These are phyloP conservation scores for Candida verbasci DNA, from an alignment of 805 yeast genomes.

Conservation along the genomic window DNA sequence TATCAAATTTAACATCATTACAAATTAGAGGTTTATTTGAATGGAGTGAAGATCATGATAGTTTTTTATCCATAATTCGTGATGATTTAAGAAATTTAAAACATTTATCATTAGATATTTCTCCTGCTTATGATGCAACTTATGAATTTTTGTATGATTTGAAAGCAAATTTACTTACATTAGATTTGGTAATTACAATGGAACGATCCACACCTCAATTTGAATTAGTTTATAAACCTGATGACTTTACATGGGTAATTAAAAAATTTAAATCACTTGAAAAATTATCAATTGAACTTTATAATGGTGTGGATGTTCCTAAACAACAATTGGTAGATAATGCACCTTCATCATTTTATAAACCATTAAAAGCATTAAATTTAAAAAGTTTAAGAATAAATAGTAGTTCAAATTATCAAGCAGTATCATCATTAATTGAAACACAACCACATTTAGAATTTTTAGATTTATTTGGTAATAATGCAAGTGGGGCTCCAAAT, in stretches of 20 bases:
- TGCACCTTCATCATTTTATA: slow-evolving; percentile 8
- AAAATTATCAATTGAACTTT: slow-evolving; percentile 37
- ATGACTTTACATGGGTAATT: slow-evolving; percentile 14
- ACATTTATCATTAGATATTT: slow-evolving; percentile 33
- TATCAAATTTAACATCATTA: slow-evolving; percentile 20
- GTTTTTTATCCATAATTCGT: slow-evolving; percentile 21
- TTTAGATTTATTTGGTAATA: slow-evolving; percentile 45
- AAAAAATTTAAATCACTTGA: slow-evolving; percentile 17
- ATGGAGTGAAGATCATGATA: slow-evolving; percentile 7
- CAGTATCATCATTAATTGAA: slow-evolving; percentile 18
- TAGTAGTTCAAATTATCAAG: slow-evolving; percentile 16
- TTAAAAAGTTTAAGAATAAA: slow-evolving; percentile 41
- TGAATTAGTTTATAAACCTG: no score
- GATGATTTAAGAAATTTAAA: slow-evolving; percentile 20
- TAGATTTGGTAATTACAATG: slow-evolving; percentile 34
- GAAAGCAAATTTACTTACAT: slow-evolving; percentile 19
- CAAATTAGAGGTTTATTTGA: slow-evolving; percentile 35
- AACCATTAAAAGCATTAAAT: slow-evolving; percentile 11
- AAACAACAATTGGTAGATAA: background rate
- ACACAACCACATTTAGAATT: slow-evolving; percentile 21
- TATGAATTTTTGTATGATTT: slow-evolving; percentile 27
- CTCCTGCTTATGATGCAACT: slow-evolving; percentile 41
- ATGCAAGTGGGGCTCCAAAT: slow-evolving; percentile 52
- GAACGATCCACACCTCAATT: slow-evolving; percentile 23
- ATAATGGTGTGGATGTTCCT: slow-evolving; percentile 22